Evolutionary conservation across 208 protist species (phyloP).

Genomic region (Leishmania lainsoni): DNA sequence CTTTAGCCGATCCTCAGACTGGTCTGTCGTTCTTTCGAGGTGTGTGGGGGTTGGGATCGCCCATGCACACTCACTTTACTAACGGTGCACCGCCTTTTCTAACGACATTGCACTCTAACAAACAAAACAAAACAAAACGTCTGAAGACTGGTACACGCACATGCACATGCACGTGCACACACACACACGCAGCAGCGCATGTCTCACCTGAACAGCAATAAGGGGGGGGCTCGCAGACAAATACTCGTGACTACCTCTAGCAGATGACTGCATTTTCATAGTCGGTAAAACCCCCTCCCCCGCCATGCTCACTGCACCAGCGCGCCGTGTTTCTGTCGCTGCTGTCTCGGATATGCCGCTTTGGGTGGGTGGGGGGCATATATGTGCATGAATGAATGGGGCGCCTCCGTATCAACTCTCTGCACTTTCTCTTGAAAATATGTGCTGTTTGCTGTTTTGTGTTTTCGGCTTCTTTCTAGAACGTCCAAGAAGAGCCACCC

Average conservation of each 20-base stretch:
- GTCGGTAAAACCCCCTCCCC: not conserved
- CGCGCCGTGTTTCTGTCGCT: not conserved
- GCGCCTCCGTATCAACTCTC: not conserved
- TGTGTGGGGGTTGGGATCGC: no score
- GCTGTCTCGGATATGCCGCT: not conserved
- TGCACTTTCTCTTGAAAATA: not conserved
- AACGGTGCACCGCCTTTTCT: slow-evolving; percentile 1
- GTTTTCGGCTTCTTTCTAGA: not conserved
- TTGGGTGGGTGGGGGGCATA: not conserved
- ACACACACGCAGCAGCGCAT: not conserved
- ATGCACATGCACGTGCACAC: no score
- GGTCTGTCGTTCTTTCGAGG: no score
- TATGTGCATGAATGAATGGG: not conserved
- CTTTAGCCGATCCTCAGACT: no score
- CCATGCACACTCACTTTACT: not conserved
- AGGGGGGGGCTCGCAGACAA: not conserved
- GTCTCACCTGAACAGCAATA: not conserved
- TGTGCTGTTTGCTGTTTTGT: not conserved
- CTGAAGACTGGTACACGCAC: not conserved
- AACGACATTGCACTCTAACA: not conserved
- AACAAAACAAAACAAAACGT: not conserved
- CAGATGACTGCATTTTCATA: not conserved
- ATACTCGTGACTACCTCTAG: not conserved
- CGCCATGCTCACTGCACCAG: not conserved
- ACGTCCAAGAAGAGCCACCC: not conserved